Evolutionary conservation across 2,329 filamentous ascomycete genomes (phyloP), one percentile per base, ranked within the genome.

Genomic region (Diaporthe ampelina): DNA sequence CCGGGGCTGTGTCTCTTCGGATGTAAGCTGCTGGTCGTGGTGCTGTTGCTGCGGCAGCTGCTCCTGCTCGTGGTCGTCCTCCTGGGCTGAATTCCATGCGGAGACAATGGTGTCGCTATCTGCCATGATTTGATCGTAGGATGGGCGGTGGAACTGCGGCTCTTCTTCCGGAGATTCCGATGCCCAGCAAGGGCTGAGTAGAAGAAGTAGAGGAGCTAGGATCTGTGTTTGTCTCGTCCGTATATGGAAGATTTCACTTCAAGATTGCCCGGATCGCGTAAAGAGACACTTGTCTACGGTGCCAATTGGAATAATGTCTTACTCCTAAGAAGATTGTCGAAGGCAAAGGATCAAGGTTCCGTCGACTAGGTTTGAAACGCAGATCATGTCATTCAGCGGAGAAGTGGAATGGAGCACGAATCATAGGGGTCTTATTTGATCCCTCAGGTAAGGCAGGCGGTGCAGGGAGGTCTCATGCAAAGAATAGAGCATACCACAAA

Each of bases 341-440:
- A 40, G 37, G 26, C 32, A 40, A 24, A 35, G 57, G 24, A 17
- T 59, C 57, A 58, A 24, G 21, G 21, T 40, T 59, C 57, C 17
- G 32, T 24, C 21, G 15, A 40, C 57, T 59, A 59, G 29, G 32
- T 4, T 24, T 35, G 35, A 40, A 59, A 24, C 57, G 32, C 57
- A 40, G 57, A 21, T 59, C 32, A 59, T 59, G 57, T 59, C 57
- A 59, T 40, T 35, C n/a, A 17, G 57, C 32, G 57, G 57, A n/a
- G 32, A 17, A 15, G 35, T 8, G 2, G 35, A 59, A 59, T 24
- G 32, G 32, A n/a, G n/a, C 57, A 59, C 57, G 57, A 59, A 59
- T 59, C 57, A 59, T 59, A 35, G 32, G 57, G 15, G 15, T 11
- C 19, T 21, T 59, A 15, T 40, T 59, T 40, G 57, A 13, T 40